Evolutionary conservation across 768 basidiomycete genomes (phyloP).

Genomic region (Mycena sanguinolenta): DNA sequence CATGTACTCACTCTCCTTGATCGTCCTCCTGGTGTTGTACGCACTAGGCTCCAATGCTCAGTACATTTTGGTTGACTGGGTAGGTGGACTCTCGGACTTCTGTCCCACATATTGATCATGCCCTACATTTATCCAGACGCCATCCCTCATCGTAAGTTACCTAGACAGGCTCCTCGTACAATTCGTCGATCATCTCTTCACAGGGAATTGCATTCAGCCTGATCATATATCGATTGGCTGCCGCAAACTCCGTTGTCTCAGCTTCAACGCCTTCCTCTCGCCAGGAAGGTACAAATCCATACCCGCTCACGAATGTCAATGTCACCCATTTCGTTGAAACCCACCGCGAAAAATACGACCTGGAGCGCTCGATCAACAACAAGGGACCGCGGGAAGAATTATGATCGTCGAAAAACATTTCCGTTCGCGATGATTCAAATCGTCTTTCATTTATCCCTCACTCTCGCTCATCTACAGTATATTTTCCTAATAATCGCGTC

Average conservation of each 20-base stretch:
- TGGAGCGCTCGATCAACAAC: slow-evolving; percentile 3
- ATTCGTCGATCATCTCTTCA: too few relatives aligned
- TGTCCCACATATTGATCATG: not conserved
- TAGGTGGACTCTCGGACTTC: not conserved
- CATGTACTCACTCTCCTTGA: slow-evolving; percentile 18
- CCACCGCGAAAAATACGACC: not conserved
- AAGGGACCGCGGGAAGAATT: not conserved
- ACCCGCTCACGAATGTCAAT: not conserved
- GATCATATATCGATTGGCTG: slow-evolving; percentile 15
- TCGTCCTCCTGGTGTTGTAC: slow-evolving; percentile 6
- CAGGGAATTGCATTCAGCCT: slow-evolving; percentile 23
- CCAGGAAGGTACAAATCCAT: not conserved
- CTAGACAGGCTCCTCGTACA: not conserved
- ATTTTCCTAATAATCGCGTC: too few relatives aligned
- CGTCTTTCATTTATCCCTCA: not conserved
- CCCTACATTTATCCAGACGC: not conserved
- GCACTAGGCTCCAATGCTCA: slow-evolving; percentile 1
- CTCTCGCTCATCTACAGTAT: too few relatives aligned
- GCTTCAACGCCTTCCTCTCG: not conserved
- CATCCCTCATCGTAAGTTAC: slow-evolving; percentile 11
- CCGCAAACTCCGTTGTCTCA: not conserved
- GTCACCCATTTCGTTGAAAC: slow-evolving; percentile 17
- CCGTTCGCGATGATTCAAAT: not conserved
- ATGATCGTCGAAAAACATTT: not conserved
- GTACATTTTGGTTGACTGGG: slow-evolving; percentile 20